Conservation (phyloP, 1,284 basidiomycete species). For the Moniliella sp. region DNA sequence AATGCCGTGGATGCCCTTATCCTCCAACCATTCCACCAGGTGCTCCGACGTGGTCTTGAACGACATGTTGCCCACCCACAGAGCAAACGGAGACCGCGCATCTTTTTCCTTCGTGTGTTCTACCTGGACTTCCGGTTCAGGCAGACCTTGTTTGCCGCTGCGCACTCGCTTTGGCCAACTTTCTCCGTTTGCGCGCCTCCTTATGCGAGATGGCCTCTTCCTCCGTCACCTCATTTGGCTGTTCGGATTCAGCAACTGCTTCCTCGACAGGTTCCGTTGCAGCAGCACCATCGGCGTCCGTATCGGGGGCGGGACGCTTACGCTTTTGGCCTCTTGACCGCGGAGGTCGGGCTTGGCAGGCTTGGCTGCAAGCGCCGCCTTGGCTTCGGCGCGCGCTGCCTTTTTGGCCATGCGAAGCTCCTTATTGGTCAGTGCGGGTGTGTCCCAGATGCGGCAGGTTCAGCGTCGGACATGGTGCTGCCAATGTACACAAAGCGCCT, state of each 20-base stretch:
- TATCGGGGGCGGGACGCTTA: too few species aligned
- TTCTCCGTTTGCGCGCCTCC: constrained; percentile 19
- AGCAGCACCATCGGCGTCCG: constrained; percentile 61
- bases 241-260: constrained; percentile 46
- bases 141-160: constrained; percentile 1
- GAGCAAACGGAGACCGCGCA: constrained; percentile 44
- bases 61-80: constrained; percentile 30
- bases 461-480: too few species aligned
- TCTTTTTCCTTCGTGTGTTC: constrained; percentile 2
- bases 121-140: neutral
- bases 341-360: too few species aligned
- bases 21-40: constrained; percentile 18
- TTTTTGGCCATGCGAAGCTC: too few species aligned
- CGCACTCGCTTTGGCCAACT: constrained; percentile 8
- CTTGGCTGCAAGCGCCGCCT: too few species aligned
- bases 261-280: constrained; percentile 47
- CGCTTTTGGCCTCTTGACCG: too few species aligned
- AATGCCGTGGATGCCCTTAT: constrained; percentile 31
- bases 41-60: constrained; percentile 17
- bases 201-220: constrained; percentile 20
- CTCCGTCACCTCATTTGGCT: constrained; percentile 36
- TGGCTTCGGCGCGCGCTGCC: too few species aligned
- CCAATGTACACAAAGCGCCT: too few species aligned
- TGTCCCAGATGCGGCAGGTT: too few species aligned
- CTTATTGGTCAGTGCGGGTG: too few species aligned